Evolutionary conservation across 805 yeast species (phyloP).

Genomic region (Hanseniaspora mollemarum): DNA sequence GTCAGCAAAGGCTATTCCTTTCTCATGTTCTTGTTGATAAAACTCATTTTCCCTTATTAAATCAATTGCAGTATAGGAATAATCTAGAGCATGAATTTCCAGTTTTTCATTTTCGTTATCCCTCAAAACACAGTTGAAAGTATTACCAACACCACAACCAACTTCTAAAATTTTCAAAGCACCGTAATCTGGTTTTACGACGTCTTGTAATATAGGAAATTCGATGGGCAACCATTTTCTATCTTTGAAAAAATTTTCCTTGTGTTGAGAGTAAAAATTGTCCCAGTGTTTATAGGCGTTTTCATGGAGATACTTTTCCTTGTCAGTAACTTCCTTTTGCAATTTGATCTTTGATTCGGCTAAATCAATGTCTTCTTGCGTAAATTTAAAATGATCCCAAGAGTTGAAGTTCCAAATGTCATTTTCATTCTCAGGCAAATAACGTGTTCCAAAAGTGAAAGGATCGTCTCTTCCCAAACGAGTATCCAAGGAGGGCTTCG

Average conservation of each 20-base stretch:
- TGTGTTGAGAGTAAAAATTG: constrained; percentile 77
- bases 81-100: constrained; percentile 75
- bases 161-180: constrained; percentile 70
- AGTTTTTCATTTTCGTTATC: constrained; percentile 74
- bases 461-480: constrained; percentile 79
- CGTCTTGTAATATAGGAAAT: constrained; percentile 73
- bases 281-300: constrained; percentile 96
- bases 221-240: constrained; percentile 93
- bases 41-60: constrained; percentile 40
- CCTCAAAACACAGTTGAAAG: constrained; percentile 77
- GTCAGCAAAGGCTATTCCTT: constrained; percentile 52
- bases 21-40: constrained; percentile 7
- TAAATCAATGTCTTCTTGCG: constrained; percentile 67
- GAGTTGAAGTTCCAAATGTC: constrained; percentile 92
- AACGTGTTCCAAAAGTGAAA: constrained; percentile 83
- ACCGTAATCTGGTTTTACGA: constrained; percentile 62
- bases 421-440: constrained; percentile 42
- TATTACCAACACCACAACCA: constrained; percentile 98
- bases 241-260: constrained; percentile 90
- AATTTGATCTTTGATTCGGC: constrained; percentile 63
- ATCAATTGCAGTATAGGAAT: constrained; percentile 79
- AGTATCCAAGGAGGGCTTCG: constrained; percentile 24
- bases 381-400: constrained; percentile 95
- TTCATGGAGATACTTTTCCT: constrained; percentile 59
- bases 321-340: constrained; percentile 83